Evolutionary conservation across 805 yeast genomes (phyloP).

Genomic region (Ogataea sp.): DNA sequence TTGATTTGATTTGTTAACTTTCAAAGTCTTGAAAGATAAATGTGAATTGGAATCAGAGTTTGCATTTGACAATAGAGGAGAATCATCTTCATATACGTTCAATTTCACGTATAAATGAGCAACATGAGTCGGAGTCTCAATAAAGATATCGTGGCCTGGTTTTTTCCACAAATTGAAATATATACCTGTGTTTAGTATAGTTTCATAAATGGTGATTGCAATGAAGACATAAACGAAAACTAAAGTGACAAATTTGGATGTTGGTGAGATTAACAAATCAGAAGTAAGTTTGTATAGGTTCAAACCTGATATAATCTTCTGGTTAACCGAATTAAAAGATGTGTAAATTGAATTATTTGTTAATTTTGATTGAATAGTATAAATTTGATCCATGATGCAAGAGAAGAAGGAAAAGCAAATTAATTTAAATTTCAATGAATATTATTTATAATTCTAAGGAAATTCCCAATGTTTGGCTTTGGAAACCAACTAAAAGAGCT

Average conservation of each 20-base stretch:
- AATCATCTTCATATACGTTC: conserved; percentile 22
- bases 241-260: conserved; percentile 18
- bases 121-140: conserved; percentile 71
- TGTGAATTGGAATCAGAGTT: too few species aligned
- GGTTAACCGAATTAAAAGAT: neutral
- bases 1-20: conserved; percentile 22
- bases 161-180: conserved; percentile 17
- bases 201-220: conserved; percentile 15
- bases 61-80: neutral
- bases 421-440: too few species aligned
- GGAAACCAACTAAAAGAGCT: too few species aligned
- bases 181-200: conserved; percentile 15
- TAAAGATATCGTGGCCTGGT: conserved; percentile 45
- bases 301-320: neutral
- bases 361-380: too few species aligned
- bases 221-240: conserved; percentile 16
- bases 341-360: too few species aligned
- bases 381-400: too few species aligned
- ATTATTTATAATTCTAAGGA: too few species aligned
- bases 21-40: conserved; percentile 2
- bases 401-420: too few species aligned
- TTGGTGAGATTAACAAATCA: conserved; percentile 12
- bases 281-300: conserved; percentile 12
- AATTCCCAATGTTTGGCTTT: too few species aligned
- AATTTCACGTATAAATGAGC: conserved; percentile 60